Base-by-base conservation (phyloP, 805 yeast genomes). In the Tetrapisispora nanseiensis region DNA sequence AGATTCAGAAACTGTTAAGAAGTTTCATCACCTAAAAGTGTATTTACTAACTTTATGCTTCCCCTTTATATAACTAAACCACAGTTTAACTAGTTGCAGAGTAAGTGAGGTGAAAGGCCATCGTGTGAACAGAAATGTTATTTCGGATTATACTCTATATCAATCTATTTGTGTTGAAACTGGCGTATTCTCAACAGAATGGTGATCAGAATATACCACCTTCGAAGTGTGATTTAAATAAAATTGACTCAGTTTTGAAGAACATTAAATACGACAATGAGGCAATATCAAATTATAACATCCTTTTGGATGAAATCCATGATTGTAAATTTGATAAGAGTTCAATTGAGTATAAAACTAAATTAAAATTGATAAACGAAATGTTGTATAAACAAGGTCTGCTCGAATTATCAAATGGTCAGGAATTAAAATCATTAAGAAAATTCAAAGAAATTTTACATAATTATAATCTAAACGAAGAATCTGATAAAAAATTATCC, bases 341-440 rank as follows among this genome's bases (percentile, higher is more conserved):
- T 6, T 13, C 36, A 7, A 20, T 3, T 20, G 39, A 28, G 2
- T 21, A 28, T 19, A 8, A 19, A 13, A 26, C n/a, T 15, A 35
- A 35, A 18, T 20, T 4, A 6, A 15, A 15, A n/a, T 35, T 40
- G 20, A 28, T 38, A 6, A 52, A 55, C 37, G 54, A 71, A 47
- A 58, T 79, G 1, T 69, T 71, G 46, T 78, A 74, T 55, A 80
- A 76, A 54, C 70, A 72, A 42, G 87, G 86, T 0, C 55, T 80
- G 34, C 72, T 81, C 3, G 80, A 80, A 41, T 59, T 78, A 41
- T 70, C 78, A 12, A 53, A 78, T 47, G 76, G 76, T 27, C 74
- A 73, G 44, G 82, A 76, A 24, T 48, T 57, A 26, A 65, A 66
- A 30, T 81, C 89, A 0, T 75, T 82, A 43, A 66, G 70, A 44